Evolutionary conservation across 2,329 filamentous ascomycete genomes (phyloP).

Genomic region (Cordyceps fumosorosea): DNA sequence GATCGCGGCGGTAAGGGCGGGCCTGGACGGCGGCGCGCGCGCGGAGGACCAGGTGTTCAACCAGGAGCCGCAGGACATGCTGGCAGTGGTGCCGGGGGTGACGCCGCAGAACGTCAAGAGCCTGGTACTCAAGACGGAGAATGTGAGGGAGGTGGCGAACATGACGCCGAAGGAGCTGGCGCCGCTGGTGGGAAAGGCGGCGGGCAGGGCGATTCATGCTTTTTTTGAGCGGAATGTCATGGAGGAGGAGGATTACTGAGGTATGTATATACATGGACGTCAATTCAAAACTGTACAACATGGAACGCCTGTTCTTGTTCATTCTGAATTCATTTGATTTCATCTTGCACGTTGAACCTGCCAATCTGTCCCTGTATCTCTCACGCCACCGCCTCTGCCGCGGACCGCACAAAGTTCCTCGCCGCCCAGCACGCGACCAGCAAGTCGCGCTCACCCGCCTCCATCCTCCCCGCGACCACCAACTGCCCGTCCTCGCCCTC

Average conservation of each 20-base stretch:
- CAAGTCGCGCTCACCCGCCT: not conserved
- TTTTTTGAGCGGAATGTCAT: conserved; percentile 70
- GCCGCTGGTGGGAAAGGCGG: conserved; percentile 68
- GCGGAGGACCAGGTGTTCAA: conserved; percentile 70
- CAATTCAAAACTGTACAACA: too few species aligned
- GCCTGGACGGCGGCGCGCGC: conserved; percentile 52
- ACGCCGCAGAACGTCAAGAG: conserved; percentile 70
- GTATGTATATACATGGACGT: not conserved
- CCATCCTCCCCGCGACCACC: not conserved
- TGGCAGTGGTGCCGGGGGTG: conserved; percentile 76
- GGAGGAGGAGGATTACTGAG: conserved; percentile 36
- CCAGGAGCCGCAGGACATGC: conserved; percentile 82
- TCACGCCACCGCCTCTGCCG: not conserved
- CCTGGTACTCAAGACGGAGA: conserved; percentile 66
- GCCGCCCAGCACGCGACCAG: conserved; percentile 8
- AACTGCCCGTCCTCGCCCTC: not conserved
- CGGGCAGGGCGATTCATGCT: conserved; percentile 65
- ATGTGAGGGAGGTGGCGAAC: conserved; percentile 77
- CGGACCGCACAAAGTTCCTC: not conserved
- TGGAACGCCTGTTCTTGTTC: too few species aligned
- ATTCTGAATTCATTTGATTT: too few species aligned
- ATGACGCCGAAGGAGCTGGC: conserved; percentile 69
- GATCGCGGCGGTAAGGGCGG: conserved; percentile 74
- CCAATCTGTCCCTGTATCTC: not conserved
- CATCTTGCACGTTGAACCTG: not conserved